phyloP scores from a whole-genome alignment of 2,329 filamentous ascomycete species.

The Epichloe scottii region DNA sequence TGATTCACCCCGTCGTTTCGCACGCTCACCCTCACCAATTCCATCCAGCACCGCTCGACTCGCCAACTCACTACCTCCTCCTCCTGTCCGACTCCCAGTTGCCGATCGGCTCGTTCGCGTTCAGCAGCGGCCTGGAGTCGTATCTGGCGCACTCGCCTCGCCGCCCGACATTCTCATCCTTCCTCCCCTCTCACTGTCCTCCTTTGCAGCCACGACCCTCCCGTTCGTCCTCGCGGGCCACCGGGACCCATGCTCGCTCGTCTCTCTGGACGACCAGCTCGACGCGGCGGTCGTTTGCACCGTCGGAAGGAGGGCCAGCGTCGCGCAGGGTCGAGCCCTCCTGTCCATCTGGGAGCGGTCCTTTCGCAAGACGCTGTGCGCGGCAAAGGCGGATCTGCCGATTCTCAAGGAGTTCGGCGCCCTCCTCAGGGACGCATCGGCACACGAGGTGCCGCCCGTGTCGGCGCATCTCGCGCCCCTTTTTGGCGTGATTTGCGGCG shows the following conservation, averaged over 20 bases:
- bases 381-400: conserved; percentile 11
- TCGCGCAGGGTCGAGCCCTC: conserved; percentile 64
- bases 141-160: conserved; percentile 55
- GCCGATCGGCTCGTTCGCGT: conserved; percentile 76
- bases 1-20: neutral
- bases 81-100: conserved; percentile 72
- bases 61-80: conserved; percentile 51
- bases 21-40: neutral
- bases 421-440: conserved; percentile 19
- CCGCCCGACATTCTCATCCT: conserved; percentile 41
- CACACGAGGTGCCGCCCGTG: conserved; percentile 26
- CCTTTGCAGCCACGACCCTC: conserved; percentile 58
- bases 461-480: conserved; percentile 60
- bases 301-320: conserved; percentile 63
- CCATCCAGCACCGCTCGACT: conserved; percentile 5
- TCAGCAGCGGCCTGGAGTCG: conserved; percentile 71
- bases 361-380: conserved; percentile 32
- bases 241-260: conserved; percentile 36
- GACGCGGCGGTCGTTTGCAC: conserved; percentile 68
- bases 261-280: conserved; percentile 57
- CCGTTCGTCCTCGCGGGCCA: conserved; percentile 64
- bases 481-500: conserved; percentile 51
- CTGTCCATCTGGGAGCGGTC: conserved; percentile 66
- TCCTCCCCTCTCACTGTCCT: conserved; percentile 58
- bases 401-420: conserved; percentile 24